A percentile compares a stretch with the other conserved stretches of the same genome.
Conservation (phyloP, 2,329 filamentous ascomycete species). For the Aureobasidium vineae region DNA sequence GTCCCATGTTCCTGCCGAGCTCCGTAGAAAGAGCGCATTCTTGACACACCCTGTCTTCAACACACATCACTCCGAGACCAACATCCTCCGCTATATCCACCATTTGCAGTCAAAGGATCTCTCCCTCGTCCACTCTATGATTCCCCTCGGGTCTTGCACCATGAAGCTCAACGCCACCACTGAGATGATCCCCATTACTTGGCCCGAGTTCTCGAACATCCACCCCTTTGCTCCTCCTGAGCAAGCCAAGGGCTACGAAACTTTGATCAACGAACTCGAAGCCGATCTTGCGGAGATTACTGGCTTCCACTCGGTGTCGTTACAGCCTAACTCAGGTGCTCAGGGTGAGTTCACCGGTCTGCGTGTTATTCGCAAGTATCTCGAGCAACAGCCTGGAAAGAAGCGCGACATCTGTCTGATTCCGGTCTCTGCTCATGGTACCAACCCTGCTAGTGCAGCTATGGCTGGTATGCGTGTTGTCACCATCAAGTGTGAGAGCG, state of each 20-base stretch:
- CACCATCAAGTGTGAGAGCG: constrained; percentile 82
- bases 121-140: constrained; percentile 95
- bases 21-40: constrained; percentile 71
- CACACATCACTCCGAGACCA: constrained; percentile 89
- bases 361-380: constrained; percentile 81
- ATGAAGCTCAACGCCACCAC: constrained; percentile 97
- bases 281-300: constrained; percentile 77
- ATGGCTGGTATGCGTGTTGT: constrained; percentile 97
- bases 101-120: constrained; percentile 93
- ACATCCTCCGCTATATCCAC: constrained; percentile 89
- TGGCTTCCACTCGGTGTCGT: constrained; percentile 81
- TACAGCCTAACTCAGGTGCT: constrained; percentile 94
- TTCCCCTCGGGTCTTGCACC: constrained; percentile 91
- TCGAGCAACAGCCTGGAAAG: constrained; percentile 63
- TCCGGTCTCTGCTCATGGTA: constrained; percentile 91
- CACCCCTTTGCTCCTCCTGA: constrained; percentile 74
- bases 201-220: constrained; percentile 70
- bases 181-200: constrained; percentile 85
- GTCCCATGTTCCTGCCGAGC: constrained; percentile 52
- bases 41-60: constrained; percentile 94
- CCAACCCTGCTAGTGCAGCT: constrained; percentile 89
- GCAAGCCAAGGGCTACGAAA: constrained; percentile 65
- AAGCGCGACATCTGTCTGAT: constrained; percentile 91
- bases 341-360: constrained; percentile 94
- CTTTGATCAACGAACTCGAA: constrained; percentile 70